A percentile compares a stretch with the other conserved stretches of the same genome.
Evolutionary conservation across 2,329 filamentous ascomycete species (phyloP).

Genomic region (Sporothrix luriei): DNA sequence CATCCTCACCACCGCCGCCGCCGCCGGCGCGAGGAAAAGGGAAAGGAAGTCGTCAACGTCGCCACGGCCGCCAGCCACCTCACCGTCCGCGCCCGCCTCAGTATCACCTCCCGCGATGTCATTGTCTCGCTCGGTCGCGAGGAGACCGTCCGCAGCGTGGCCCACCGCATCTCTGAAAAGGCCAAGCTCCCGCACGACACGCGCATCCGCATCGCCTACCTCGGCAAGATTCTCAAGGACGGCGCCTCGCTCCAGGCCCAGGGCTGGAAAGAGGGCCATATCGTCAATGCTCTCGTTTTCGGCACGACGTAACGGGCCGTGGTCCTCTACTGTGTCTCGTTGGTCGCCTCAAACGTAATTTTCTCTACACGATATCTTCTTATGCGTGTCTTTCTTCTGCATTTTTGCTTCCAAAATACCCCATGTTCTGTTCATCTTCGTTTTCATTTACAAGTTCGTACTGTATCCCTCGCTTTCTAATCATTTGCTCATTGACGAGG

Average conservation of each 20-base stretch:
- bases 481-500: not conserved
- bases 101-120: conserved; percentile 68
- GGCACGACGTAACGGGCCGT: conserved; percentile 29
- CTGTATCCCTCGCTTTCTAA: not conserved
- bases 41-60: conserved; percentile 48
- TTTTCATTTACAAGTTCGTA: not conserved
- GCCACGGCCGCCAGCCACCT: conserved; percentile 48
- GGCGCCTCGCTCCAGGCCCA: conserved; percentile 65
- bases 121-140: conserved; percentile 58
- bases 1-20: conserved; percentile 3
- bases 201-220: conserved; percentile 72
- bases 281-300: conserved; percentile 76
- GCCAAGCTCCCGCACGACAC: conserved; percentile 61
- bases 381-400: not conserved
- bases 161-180: conserved; percentile 64
- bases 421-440: not conserved
- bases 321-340: not conserved
- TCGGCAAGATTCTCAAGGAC: conserved; percentile 78
- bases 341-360: not conserved
- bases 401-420: conserved; percentile 17
- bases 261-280: conserved; percentile 73
- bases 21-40: conserved; percentile 54
- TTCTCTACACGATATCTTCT: not conserved
- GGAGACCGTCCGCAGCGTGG: conserved; percentile 66
- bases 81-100: conserved; percentile 64